Base-by-base conservation (phyloP, 78 protist genomes). In the Dictyostelium purpureum region DNA sequence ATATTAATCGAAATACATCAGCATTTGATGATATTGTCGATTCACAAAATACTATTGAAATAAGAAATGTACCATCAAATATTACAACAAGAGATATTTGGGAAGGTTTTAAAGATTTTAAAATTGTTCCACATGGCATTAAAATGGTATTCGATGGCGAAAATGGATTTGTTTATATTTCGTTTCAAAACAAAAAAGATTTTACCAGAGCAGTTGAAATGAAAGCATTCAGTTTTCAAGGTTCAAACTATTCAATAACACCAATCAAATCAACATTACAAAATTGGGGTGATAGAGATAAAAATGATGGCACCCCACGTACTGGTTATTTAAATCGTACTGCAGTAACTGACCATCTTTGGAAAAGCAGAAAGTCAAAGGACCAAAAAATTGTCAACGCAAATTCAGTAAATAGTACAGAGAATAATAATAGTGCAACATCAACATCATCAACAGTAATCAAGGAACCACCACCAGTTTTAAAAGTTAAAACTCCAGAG, bases 71-170 rank as follows among this genome's bases (percentile, higher is more conserved):
- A n/a, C 82, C 92, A 56, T n/a, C 70, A 6, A 61, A 37, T 47
- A 54, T 73, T 4, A 66, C 92, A 6, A 70, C 66, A 11, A 35
- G 49, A 18, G 92, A 85, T 47, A 61, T 85, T 59, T 37, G 47
- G 42, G n/a, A 70, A 14, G 18, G 28, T 16, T 85, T 85, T 47
- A 9, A 24, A 59, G 92, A 66, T 24, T 47, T 59, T 19, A 10
- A 51, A 18, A 85, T 73, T 14, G 19, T 70, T 38, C 43, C 57
- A 18, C 67, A 70, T 85, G 82, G 92, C n/a, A 73, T 85, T 12
- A 85, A 85, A 56, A 85, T 85, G 92, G 61, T 85, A 18, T 85
- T 70, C 19, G 82, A 85, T 66, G 92, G 77, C 38, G 82, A 74
- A 6, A 9, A 35, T 57, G 92, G 92, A 21, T 85, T 73, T 40